These are phyloP conservation scores for Aspergillus thermomutatus DNA, from an alignment of 2,329 filamentous ascomycete genomes.

Conservation along the genomic window DNA sequence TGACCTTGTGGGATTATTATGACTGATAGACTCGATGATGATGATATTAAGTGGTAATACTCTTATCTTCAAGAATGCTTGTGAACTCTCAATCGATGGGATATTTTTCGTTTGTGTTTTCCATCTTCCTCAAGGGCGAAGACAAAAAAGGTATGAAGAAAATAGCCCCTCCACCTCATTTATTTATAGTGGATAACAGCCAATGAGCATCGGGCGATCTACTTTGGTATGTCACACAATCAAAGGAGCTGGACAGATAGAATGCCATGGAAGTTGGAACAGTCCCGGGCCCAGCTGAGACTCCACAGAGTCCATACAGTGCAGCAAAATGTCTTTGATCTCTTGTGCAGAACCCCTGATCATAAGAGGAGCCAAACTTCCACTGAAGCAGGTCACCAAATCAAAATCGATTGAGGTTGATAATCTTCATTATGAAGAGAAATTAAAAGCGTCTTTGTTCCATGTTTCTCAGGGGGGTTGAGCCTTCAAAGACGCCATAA, in stretches of 20 bases:
- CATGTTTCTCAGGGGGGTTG: not conserved
- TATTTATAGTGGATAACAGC: constrained; percentile 18
- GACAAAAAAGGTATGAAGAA: not conserved
- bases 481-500: not conserved
- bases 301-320: not conserved
- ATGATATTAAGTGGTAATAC: not conserved
- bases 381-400: not conserved
- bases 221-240: constrained; percentile 20
- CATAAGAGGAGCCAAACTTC: not conserved
- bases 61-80: not conserved
- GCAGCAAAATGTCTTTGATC: not conserved
- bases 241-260: constrained; percentile 16
- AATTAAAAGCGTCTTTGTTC: not conserved
- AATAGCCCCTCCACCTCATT: constrained; percentile 8
- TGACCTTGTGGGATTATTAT: not conserved
- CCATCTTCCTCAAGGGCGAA: not conserved
- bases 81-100: not conserved
- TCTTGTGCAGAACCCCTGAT: not conserved
- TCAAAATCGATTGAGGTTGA: not conserved
- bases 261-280: constrained; percentile 14
- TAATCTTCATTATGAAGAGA: not conserved
- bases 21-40: not conserved
- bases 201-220: constrained; percentile 20
- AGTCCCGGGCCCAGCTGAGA: not conserved
- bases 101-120: not conserved